Conservation (phyloP, 768 basidiomycete genomes). For the Clathrus columnatus region DNA sequence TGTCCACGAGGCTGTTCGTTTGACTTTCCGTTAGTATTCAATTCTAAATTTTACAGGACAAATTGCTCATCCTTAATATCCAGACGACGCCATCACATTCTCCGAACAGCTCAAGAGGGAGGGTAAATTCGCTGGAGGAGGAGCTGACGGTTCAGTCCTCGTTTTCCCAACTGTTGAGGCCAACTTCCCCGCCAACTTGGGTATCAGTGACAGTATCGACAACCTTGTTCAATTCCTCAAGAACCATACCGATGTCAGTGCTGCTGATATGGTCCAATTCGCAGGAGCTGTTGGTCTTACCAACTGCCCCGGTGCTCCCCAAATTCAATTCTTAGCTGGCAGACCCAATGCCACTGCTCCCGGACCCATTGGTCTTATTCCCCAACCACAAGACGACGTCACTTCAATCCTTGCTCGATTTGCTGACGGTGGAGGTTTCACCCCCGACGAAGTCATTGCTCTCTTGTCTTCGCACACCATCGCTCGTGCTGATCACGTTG, state of each 20-base stretch:
- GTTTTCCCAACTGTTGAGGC: conserved; percentile 18
- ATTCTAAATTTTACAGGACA: too few species aligned
- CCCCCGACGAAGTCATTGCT: conserved; percentile 11
- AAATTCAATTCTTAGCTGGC: conserved; percentile 14
- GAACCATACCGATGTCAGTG: conserved; percentile 11
- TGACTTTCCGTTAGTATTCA: conserved; percentile 19
- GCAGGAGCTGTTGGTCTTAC: conserved; percentile 16
- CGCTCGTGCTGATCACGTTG: conserved; percentile 12
- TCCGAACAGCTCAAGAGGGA: neutral
- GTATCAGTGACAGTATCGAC: conserved; percentile 19
- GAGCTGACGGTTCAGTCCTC: conserved; percentile 21
- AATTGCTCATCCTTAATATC: neutral
- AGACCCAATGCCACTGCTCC: conserved; percentile 14
- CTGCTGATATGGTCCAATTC: conserved; percentile 19
- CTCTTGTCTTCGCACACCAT: conserved; percentile 15
- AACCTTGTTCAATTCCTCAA: conserved; percentile 16
- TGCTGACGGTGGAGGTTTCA: conserved; percentile 12
- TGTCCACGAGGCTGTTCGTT: conserved; percentile 21
- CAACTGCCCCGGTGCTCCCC: conserved; percentile 20
- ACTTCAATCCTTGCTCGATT: conserved; percentile 12
- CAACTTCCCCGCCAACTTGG: conserved; percentile 19
- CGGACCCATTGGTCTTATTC: conserved; percentile 14
- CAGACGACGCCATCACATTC: conserved; percentile 8
- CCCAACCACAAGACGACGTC: conserved; percentile 15
- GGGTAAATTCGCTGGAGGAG: conserved; percentile 13